phyloP scores from a whole-genome alignment of 2,329 filamentous ascomycete species.

The Stemphylium lycopersici region DNA sequence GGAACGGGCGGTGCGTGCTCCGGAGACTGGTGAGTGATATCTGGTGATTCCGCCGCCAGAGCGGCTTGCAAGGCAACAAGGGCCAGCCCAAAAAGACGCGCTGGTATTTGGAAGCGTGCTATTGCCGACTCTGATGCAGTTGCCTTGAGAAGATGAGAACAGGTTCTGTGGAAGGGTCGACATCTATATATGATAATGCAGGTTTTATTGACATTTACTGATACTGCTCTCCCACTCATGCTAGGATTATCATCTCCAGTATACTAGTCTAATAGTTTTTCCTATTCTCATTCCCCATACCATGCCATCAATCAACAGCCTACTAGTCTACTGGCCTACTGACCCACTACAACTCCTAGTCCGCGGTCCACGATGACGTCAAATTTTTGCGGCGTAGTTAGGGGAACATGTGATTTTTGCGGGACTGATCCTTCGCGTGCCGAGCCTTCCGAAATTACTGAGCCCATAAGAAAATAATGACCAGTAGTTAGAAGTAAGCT shows the following conservation, averaged over 20 bases:
- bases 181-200: neutral
- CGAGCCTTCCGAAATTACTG: neutral
- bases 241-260: neutral
- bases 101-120: neutral
- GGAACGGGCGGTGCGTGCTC: neutral
- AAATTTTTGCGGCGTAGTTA: neutral
- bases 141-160: neutral
- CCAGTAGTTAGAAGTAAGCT: neutral
- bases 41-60: neutral
- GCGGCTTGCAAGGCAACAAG: neutral
- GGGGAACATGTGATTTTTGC: neutral
- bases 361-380: neutral
- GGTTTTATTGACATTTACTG: neutral
- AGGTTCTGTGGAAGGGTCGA: neutral
- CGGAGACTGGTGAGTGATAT: neutral
- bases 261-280: neutral
- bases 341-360: neutral
- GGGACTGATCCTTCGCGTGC: neutral
- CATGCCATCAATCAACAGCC: neutral
- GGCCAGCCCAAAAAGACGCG: neutral
- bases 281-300: neutral
- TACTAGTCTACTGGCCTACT: too few species aligned
- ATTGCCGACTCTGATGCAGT: neutral
- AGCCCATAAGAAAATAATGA: neutral
- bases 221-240: neutral